Conservation (phyloP, 495 filamentous ascomycete species). For the Xylaria venustula region DNA sequence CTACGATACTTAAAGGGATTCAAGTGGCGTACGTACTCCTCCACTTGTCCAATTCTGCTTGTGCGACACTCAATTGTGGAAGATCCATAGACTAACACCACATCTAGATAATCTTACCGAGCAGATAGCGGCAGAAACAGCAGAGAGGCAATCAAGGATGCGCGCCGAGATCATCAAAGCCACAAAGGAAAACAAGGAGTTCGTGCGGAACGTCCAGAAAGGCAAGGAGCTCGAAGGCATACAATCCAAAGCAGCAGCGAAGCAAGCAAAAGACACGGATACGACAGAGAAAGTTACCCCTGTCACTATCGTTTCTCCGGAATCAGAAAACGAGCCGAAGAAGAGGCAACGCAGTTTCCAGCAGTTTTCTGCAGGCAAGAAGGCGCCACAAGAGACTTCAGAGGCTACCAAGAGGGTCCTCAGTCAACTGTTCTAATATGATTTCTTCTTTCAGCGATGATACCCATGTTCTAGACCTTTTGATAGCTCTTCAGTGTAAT, state of each 20-base stretch:
- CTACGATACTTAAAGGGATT: constrained; percentile 76
- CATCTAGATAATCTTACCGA: constrained; percentile 51
- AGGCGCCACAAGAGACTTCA: constrained; percentile 47
- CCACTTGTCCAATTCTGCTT: not conserved
- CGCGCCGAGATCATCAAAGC: constrained; percentile 76
- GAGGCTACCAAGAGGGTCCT: constrained; percentile 75
- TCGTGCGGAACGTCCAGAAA: constrained; percentile 72
- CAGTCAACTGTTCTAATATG: constrained; percentile 71
- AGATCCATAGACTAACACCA: constrained; percentile 36
- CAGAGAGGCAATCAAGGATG: constrained; percentile 75
- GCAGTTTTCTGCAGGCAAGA: constrained; percentile 60
- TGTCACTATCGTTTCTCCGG: not conserved
- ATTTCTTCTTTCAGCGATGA: constrained; percentile 16
- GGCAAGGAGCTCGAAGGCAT: constrained; percentile 73
- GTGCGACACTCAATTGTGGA: not conserved
- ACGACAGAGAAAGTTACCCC: not conserved
- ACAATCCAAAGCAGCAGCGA: constrained; percentile 61
- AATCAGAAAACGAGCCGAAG: not conserved
- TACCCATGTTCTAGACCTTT: constrained; percentile 13
- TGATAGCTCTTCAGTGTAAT: not conserved
- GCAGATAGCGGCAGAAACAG: constrained; percentile 77
- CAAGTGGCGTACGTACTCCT: constrained; percentile 61
- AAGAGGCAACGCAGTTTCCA: constrained; percentile 62
- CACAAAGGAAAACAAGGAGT: constrained; percentile 79
- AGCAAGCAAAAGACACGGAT: constrained; percentile 45